Evolutionary conservation across 2,329 filamentous ascomycete species (phyloP).

Genomic region (Penicillium oxalicum): DNA sequence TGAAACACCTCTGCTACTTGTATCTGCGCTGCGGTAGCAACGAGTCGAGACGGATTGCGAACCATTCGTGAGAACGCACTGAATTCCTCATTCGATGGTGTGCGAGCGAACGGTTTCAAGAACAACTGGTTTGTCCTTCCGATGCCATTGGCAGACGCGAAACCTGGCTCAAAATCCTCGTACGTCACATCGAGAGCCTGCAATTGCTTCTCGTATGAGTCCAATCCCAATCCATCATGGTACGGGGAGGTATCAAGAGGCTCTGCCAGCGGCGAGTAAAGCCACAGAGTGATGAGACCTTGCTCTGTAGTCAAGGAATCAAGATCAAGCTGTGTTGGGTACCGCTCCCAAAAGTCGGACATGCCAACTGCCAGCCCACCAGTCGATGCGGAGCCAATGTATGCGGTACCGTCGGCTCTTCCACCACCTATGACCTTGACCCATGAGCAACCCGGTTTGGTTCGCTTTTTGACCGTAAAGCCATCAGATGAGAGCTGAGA

Average conservation of each 20-base stretch:
- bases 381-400: slow-evolving; percentile 51
- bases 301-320: slow-evolving; percentile 45
- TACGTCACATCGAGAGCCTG: slow-evolving; percentile 59
- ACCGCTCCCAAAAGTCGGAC: slow-evolving; percentile 59
- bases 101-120: slow-evolving; percentile 49
- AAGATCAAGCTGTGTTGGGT: slow-evolving; percentile 55
- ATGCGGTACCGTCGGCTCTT: slow-evolving; percentile 52
- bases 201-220: slow-evolving; percentile 53
- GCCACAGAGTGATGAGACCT: slow-evolving; percentile 54
- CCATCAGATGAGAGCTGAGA: slow-evolving; percentile 55
- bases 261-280: slow-evolving; percentile 53
- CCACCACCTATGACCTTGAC: slow-evolving; percentile 54
- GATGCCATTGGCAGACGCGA: slow-evolving; percentile 54
- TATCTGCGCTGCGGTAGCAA: slow-evolving; percentile 46
- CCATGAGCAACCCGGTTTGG: slow-evolving; percentile 53
- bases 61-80: slow-evolving; percentile 41
- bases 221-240: slow-evolving; percentile 53
- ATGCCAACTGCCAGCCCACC: slow-evolving; percentile 57
- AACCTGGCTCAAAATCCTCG: slow-evolving; percentile 54
- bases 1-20: slow-evolving; percentile 50
- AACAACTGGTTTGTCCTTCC: slow-evolving; percentile 54
- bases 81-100: slow-evolving; percentile 47
- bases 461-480: slow-evolving; percentile 56
- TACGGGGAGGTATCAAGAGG: slow-evolving; percentile 54
- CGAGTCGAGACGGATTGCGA: slow-evolving; percentile 49